phyloP scores from a whole-genome alignment of 805 yeast genomes.

The Pichia eremophila region DNA sequence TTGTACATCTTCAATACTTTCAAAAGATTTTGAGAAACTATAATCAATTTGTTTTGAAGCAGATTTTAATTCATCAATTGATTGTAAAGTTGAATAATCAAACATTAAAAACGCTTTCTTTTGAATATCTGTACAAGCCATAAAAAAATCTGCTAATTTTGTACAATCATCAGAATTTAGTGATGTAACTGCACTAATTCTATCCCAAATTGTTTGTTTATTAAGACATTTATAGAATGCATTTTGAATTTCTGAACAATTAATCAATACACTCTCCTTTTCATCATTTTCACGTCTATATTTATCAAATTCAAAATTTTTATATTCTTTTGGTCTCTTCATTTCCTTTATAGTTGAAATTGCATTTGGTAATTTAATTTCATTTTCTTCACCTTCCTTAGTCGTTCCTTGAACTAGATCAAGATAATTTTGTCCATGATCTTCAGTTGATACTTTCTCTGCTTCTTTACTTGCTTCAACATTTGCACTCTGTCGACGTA shows the following conservation, averaged over 20 bases:
- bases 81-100: conserved; percentile 23
- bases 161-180: conserved; percentile 19
- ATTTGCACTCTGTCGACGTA: conserved; percentile 10
- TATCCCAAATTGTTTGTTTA: conserved; percentile 12
- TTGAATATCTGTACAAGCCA: conserved; percentile 25
- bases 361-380: conserved; percentile 3
- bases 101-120: conserved; percentile 23
- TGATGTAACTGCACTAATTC: conserved; percentile 10
- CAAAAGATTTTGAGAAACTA: conserved; percentile 21
- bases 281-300: conserved; percentile 22
- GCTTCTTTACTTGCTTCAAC: conserved; percentile 2
- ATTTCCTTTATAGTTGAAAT: conserved; percentile 2
- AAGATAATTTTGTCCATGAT: conserved; percentile 1
- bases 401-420: conserved; percentile 1
- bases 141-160: conserved; percentile 21
- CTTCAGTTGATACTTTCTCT: not conserved
- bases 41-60: conserved; percentile 23
- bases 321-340: conserved; percentile 4
- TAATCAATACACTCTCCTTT: conserved; percentile 22
- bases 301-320: conserved; percentile 15
- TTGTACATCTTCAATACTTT: conserved; percentile 18
- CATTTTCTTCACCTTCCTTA: not conserved
- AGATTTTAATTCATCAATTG: conserved; percentile 21
- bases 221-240: conserved; percentile 21
- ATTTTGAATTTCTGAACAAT: conserved; percentile 28